Base-by-base conservation (phyloP, 768 basidiomycete species). In the Amanita phalloides region DNA sequence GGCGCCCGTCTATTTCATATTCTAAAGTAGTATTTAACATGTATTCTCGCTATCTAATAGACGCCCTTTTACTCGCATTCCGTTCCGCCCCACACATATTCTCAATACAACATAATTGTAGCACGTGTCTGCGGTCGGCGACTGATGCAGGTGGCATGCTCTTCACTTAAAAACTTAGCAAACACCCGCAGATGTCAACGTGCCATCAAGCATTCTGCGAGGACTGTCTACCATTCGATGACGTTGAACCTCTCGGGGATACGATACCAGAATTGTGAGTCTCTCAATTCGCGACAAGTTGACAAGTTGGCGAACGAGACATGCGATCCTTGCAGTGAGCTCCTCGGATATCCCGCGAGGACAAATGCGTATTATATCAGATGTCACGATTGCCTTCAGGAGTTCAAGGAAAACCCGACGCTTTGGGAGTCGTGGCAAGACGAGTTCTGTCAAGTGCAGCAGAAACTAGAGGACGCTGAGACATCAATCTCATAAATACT, bases 181-280 rank as follows among this genome's bases (percentile, higher is more conserved):
- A 42, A 41, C n/a, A 32, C 20, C 28, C 45, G 17, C 47, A 80
- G 79, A 54, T 82, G 80, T 55, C 77, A 74, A 81, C 78, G 0
- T 83, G 82, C 58, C 72, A 76, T 13, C 63, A 70, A 48, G 78
- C 81, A 1, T 78, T 75, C 54, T 83, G 81, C 61, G 78, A 82
- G 49, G 81, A 82, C 56, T 82, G 81, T 60, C 55, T 83, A 38
- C 74, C 77, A 4, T 56, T 61, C 2, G 76, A 71, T 3, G 72
- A 78, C 4, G 64, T 79, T 32, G 71, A 73, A 28, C 68, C 74
- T 11, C 63, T 82, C 36, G 81, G 81, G 3, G 78, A 81, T 3
- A 62, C 64, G 1, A 56, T 82, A 4, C 81, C 81, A 13, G 79
- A 83, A 62, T 76, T 81, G 78, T 79, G 56, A 51, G 77, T 65